These are phyloP conservation scores for Trametes pubescens DNA, from an alignment of 1,284 basidiomycete species.

Conservation along the genomic window DNA sequence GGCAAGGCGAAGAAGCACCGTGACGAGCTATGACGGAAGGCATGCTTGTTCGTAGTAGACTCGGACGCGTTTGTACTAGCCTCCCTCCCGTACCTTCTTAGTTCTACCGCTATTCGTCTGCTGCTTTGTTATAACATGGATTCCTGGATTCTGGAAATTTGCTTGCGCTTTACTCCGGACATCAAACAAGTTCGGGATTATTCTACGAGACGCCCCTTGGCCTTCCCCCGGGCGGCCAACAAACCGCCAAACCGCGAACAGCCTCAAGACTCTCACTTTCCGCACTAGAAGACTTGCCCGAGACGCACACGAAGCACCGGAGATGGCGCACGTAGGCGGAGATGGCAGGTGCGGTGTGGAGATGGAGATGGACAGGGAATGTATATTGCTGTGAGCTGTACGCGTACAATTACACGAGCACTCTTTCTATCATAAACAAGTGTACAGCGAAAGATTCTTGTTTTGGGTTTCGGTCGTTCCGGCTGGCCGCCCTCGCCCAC, in stretches of 20 bases:
- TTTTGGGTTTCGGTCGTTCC: background rate
- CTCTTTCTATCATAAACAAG: slow-evolving; percentile 41
- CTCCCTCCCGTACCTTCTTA: background rate
- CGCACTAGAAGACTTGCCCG: slow-evolving; percentile 16
- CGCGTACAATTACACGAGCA: slow-evolving; percentile 43
- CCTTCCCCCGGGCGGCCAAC: background rate
- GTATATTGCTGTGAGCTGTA: slow-evolving; percentile 40
- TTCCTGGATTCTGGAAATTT: background rate
- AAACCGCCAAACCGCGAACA: background rate
- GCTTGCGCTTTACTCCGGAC: background rate
- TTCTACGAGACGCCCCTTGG: background rate
- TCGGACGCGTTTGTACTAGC: background rate
- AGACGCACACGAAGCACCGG: slow-evolving; percentile 4
- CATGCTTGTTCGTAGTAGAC: background rate
- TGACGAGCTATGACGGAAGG: slow-evolving; percentile 50
- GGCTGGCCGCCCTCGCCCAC: background rate
- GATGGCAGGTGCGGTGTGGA: background rate
- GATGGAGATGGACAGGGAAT: slow-evolving; percentile 10
- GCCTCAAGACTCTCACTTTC: background rate
- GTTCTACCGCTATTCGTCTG: slow-evolving; percentile 6
- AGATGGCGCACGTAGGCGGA: background rate
- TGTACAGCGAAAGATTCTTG: slow-evolving; percentile 30
- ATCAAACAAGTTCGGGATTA: background rate
- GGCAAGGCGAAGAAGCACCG: slow-evolving; percentile 36
- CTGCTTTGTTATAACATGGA: background rate